Percentiles rank a stretch among this genome's conserved stretches.
Conservation (phyloP, 306 rosid genomes). For the Pterocarpus macrocarpus region DNA sequence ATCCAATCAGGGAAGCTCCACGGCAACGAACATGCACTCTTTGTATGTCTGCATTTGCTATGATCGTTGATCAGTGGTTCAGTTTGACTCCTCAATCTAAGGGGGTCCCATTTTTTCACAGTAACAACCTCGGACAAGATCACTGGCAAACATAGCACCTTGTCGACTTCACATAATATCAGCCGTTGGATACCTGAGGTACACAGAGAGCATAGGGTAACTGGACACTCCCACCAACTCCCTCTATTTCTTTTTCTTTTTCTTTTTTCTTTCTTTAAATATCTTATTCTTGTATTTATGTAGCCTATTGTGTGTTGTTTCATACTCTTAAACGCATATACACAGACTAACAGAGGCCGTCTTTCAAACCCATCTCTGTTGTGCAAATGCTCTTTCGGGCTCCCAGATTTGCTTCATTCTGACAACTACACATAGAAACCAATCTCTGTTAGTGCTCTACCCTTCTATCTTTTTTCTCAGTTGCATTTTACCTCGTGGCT, state of each 20-base stretch:
- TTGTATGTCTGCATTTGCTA: too few species aligned
- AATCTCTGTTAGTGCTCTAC: constrained; percentile 49
- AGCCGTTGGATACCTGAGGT: background rate
- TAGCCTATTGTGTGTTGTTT: background rate
- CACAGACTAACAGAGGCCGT: constrained; percentile 18
- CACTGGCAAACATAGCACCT: too few species aligned
- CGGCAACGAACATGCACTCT: background rate
- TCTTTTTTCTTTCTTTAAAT: too few species aligned
- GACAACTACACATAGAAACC: constrained; percentile 22
- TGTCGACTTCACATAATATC: too few species aligned
- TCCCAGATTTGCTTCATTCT: constrained; percentile 56
- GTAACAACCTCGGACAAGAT: too few species aligned
- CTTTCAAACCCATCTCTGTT: constrained; percentile 16
- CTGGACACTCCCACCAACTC: background rate
- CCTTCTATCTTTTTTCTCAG: background rate
- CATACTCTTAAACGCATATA: constrained; percentile 30
- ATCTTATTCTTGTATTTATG: constrained; percentile 11
- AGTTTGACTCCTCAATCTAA: too few species aligned
- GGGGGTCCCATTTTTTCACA: too few species aligned
- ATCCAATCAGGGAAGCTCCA: background rate
- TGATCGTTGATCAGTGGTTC: too few species aligned
- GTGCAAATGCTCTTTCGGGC: constrained; percentile 45
- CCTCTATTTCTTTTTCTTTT: background rate
- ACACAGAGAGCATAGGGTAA: background rate
- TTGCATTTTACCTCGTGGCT: constrained; percentile 29